phyloP scores from a whole-genome alignment of 2,329 filamentous ascomycete genomes.

The Raffaelea arxii region DNA sequence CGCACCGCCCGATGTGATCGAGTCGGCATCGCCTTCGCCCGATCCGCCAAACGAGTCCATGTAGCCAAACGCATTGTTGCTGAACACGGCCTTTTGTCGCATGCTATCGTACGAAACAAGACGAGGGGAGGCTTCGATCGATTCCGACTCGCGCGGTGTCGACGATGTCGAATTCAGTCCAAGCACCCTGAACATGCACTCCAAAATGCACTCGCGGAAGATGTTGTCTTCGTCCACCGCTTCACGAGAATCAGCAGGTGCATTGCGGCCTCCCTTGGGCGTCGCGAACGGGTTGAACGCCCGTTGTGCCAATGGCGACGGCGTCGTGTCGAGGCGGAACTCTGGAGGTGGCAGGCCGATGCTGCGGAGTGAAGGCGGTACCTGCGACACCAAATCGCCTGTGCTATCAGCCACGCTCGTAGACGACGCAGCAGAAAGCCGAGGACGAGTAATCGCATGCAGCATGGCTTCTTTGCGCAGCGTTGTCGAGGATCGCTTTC shows the following conservation, averaged over 20 bases:
- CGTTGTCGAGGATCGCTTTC: conserved; percentile 62
- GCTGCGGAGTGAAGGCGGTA: not conserved
- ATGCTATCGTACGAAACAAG: conserved; percentile 76
- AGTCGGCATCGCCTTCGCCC: conserved; percentile 77
- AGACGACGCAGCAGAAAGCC: conserved; percentile 32
- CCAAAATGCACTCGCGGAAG: conserved; percentile 81
- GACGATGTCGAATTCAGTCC: conserved; percentile 65
- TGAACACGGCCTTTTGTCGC: conserved; percentile 69
- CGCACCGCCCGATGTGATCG: conserved; percentile 58
- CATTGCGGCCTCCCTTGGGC: conserved; percentile 37
- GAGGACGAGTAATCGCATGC: conserved; percentile 47
- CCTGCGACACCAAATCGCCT: no score
- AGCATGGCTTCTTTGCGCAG: conserved; percentile 72
- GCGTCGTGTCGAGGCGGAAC: conserved; percentile 23
- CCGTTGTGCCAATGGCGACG: conserved; percentile 38
- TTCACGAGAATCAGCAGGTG: conserved; percentile 63
- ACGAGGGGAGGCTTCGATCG: conserved; percentile 75
- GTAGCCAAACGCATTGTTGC: conserved; percentile 77
- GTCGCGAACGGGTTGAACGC: conserved; percentile 48
- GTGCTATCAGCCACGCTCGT: conserved; percentile 29
- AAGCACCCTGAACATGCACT: conserved; percentile 92
- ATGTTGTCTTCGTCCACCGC: conserved; percentile 78
- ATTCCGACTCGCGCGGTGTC: conserved; percentile 56
- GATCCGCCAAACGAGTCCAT: conserved; percentile 76
- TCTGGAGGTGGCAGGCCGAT: conserved; percentile 18